Evolutionary conservation across 208 protist genomes (phyloP).

Genomic region (Trypanosoma rangeli): DNA sequence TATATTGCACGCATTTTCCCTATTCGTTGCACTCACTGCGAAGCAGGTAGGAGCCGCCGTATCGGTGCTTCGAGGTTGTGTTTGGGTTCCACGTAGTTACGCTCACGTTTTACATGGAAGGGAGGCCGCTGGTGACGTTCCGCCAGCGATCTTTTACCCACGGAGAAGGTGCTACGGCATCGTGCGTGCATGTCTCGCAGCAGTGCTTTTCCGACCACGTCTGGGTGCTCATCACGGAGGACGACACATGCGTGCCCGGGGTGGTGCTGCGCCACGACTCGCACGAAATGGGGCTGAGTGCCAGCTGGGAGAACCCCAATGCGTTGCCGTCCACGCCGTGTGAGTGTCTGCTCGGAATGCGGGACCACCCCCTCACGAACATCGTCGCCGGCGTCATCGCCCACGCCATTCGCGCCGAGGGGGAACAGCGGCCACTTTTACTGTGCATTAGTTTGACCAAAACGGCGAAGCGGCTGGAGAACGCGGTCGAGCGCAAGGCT

Average conservation of each 20-base stretch:
- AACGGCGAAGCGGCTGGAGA: slow-evolving; percentile 41
- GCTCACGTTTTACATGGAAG: not conserved
- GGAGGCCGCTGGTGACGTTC: slow-evolving; percentile 7
- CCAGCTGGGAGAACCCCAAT: slow-evolving; percentile 8
- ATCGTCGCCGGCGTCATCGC: slow-evolving; percentile 57
- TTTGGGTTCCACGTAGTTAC: not conserved
- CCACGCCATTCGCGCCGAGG: slow-evolving; percentile 38
- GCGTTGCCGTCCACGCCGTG: slow-evolving; percentile 43
- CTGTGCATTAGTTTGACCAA: slow-evolving; percentile 68
- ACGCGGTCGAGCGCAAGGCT: slow-evolving; percentile 28
- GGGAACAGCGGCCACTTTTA: slow-evolving; percentile 53
- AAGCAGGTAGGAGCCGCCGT: not conserved
- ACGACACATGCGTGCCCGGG: slow-evolving; percentile 59
- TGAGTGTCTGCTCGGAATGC: slow-evolving; percentile 63
- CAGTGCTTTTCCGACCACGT: slow-evolving; percentile 70
- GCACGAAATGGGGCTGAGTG: slow-evolving; percentile 25
- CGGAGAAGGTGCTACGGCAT: not conserved
- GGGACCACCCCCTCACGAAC: slow-evolving; percentile 82
- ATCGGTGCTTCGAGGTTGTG: not conserved
- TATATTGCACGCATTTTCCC: too few relatives aligned
- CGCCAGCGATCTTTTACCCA: slow-evolving; percentile 24
- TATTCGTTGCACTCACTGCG: too few relatives aligned
- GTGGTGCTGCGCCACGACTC: slow-evolving; percentile 59
- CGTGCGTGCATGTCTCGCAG: slow-evolving; percentile 51
- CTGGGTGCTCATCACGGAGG: slow-evolving; percentile 74